Evolutionary conservation across 169 alveolate species (phyloP).

Genomic region (Plasmodium gallinaceum): DNA sequence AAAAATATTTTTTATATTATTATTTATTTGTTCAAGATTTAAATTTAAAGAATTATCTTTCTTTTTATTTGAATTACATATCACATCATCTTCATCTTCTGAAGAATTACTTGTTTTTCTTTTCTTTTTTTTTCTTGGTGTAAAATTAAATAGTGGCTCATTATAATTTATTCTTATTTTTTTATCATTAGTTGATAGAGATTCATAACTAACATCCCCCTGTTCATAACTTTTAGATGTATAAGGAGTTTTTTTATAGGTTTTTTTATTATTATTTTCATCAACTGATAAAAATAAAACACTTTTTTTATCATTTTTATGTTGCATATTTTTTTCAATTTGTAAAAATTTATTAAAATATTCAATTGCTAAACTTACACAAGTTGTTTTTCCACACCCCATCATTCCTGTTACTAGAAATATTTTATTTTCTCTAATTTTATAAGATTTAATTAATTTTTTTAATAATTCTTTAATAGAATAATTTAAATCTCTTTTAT

Average conservation of each 20-base stretch:
- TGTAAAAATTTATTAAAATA: constrained; percentile 64
- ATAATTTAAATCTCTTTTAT: constrained; percentile 28
- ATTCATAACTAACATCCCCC: neutral
- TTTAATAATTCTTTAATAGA: constrained; percentile 47
- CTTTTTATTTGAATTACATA: neutral
- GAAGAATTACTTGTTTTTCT: neutral
- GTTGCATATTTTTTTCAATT: constrained; percentile 49
- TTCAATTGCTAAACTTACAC: constrained; percentile 62
- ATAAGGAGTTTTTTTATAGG: constrained; percentile 65
- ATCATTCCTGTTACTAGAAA: constrained; percentile 59
- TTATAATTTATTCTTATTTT: constrained; percentile 41
- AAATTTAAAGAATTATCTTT: neutral
- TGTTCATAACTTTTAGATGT: constrained; percentile 12
- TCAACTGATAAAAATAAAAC: constrained; percentile 28
- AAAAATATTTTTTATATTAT: constrained; percentile 44
- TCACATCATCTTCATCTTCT: neutral
- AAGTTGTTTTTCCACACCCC: constrained; percentile 69
- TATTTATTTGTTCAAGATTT: constrained; percentile 42
- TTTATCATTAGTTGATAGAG: constrained; percentile 8
- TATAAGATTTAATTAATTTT: constrained; percentile 57
- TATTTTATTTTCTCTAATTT: constrained; percentile 63
- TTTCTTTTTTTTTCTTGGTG: constrained; percentile 32
- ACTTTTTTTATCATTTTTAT: neutral
- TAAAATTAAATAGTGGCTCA: constrained; percentile 59
- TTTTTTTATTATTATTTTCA: constrained; percentile 13